Conservation (phyloP, 331 rosid genomes). For the Prunus yedoensis region DNA sequence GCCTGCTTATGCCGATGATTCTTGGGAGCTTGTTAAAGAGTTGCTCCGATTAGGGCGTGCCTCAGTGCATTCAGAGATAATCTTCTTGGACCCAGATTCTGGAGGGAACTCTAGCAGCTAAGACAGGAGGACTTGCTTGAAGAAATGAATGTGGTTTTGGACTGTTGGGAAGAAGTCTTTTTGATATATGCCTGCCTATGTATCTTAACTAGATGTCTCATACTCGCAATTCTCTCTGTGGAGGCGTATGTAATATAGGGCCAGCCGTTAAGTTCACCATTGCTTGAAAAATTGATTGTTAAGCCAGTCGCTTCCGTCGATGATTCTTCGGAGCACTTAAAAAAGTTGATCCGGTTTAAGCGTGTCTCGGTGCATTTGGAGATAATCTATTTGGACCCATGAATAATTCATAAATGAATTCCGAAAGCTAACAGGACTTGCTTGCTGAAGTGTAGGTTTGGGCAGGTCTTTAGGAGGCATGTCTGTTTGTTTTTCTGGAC, state of each 20-base stretch:
- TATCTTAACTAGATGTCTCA: background rate
- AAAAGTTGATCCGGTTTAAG: slow-evolving; percentile 42
- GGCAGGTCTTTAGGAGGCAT: background rate
- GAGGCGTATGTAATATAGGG: no score
- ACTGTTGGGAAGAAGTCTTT: no score
- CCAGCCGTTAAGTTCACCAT: slow-evolving; percentile 17
- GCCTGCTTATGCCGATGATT: slow-evolving; percentile 21
- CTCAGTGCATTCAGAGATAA: slow-evolving; percentile 53
- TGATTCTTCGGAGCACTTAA: slow-evolving; percentile 23
- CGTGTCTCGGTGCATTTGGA: slow-evolving; percentile 44
- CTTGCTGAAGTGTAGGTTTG: background rate
- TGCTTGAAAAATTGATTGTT: slow-evolving; percentile 45
- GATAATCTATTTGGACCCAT: slow-evolving; percentile 32
- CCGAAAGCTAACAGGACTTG: background rate
- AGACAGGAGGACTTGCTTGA: background rate
- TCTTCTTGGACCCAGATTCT: slow-evolving; percentile 31
- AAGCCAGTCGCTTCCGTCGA: slow-evolving; percentile 27
- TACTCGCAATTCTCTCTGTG: no score
- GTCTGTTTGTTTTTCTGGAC: background rate
- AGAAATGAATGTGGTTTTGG: background rate
- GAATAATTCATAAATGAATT: background rate
- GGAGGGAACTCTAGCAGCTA: background rate
- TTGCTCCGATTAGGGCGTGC: slow-evolving; percentile 48
- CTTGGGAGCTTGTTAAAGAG: slow-evolving; percentile 39
- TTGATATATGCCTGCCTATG: no score